Evolutionary conservation across 345 rosid species (phyloP).

Genomic region (Fremontodendron californicum): DNA sequence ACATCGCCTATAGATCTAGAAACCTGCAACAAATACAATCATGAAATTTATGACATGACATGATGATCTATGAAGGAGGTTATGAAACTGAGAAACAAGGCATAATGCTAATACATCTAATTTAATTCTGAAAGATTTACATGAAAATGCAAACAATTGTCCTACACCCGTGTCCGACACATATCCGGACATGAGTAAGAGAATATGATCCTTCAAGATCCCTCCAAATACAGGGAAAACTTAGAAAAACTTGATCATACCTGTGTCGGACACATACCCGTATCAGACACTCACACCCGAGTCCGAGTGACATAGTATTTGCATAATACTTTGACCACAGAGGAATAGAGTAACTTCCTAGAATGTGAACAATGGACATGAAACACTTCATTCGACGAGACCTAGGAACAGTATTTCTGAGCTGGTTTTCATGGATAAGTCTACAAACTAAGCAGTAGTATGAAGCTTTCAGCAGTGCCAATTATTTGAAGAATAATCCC

Average conservation of each 20-base stretch:
- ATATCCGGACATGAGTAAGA: too few species aligned
- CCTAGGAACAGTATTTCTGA: neutral
- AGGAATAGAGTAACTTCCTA: neutral
- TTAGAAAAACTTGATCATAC: neutral
- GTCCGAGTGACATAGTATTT: neutral
- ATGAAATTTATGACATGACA: neutral
- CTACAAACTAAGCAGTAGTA: neutral
- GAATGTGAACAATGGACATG: neutral
- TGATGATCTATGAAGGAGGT: too few species aligned
- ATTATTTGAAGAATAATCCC: neutral
- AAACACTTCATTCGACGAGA: neutral
- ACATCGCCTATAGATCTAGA: slow-evolving; percentile 84
- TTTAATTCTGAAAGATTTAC: neutral
- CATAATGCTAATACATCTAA: neutral
- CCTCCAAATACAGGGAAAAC: neutral
- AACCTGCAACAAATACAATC: slow-evolving; percentile 48
- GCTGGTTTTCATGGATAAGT: neutral
- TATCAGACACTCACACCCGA: neutral
- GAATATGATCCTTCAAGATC: too few species aligned
- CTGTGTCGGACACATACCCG: neutral
- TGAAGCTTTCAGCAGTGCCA: neutral
- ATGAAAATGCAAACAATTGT: neutral
- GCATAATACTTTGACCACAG: neutral
- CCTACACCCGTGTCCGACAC: too few species aligned
- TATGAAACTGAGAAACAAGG: too few species aligned